Evolutionary conservation across 176 grass and related monocot genomes (phyloP).

Genomic region (Zoysia japonica): DNA sequence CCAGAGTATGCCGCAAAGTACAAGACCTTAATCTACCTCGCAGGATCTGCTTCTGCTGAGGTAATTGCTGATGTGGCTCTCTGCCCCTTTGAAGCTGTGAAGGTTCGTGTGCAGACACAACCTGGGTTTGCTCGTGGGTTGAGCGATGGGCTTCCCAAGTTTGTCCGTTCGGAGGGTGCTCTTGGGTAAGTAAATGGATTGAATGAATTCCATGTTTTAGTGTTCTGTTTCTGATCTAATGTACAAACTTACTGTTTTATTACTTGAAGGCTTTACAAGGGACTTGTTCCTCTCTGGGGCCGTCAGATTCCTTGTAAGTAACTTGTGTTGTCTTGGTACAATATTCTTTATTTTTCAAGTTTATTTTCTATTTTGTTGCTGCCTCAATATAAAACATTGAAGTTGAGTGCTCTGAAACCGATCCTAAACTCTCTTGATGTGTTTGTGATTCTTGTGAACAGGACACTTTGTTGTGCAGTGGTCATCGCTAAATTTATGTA

Average conservation of each 20-base stretch:
- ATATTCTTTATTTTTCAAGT: not conserved
- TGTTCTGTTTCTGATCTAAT: not conserved
- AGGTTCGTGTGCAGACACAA: constrained; percentile 97
- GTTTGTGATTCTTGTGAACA: no score
- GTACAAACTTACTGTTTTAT: constrained; percentile 1
- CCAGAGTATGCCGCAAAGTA: constrained; percentile 89
- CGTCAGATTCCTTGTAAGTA: constrained; percentile 88
- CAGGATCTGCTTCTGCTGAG: constrained; percentile 95
- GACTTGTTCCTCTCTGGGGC: constrained; percentile 87
- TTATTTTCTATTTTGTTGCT: not conserved
- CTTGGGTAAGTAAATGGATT: constrained; percentile 49
- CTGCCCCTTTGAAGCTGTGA: constrained; percentile 96
- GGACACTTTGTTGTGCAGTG: no score
- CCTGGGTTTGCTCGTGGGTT: constrained; percentile 91
- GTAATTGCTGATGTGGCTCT: constrained; percentile 97
- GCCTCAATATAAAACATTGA: not conserved
- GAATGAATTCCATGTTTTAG: not conserved
- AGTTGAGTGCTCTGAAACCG: not conserved
- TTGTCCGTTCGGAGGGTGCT: constrained; percentile 78
- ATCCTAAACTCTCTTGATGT: not conserved
- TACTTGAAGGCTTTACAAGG: constrained; percentile 77
- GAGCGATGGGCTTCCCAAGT: constrained; percentile 97
- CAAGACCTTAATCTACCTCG: constrained; percentile 98
- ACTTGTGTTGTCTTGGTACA: not conserved
- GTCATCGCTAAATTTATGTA: no score